Conservation (phyloP, 2,329 filamentous ascomycete species). For the Nigrograna mackinnonii region DNA sequence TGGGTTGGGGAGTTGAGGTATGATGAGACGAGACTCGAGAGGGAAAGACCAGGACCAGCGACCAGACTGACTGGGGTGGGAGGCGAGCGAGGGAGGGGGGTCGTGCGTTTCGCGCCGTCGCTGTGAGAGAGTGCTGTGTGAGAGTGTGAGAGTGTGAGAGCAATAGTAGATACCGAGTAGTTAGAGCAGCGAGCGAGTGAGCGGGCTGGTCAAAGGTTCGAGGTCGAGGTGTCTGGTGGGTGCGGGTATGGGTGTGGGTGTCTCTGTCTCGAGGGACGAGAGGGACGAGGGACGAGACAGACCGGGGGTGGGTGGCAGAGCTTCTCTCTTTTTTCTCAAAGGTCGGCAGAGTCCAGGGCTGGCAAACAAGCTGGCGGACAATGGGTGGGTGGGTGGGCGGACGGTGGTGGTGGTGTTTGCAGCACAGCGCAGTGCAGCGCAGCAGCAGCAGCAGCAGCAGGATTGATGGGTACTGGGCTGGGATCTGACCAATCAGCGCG, state of each 20-base stretch:
- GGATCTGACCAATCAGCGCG: background rate
- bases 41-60: background rate
- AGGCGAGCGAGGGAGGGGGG: background rate
- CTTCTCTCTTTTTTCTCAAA: background rate
- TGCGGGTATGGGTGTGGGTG: background rate
- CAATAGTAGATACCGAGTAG: background rate
- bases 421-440: background rate
- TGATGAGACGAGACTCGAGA: background rate
- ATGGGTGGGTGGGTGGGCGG: background rate
- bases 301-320: background rate
- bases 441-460: background rate
- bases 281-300: background rate
- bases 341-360: background rate
- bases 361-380: background rate
- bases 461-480: background rate
- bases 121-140: background rate
- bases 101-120: too few relatives aligned
- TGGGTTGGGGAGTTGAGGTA: background rate
- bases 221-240: background rate
- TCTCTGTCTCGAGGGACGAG: background rate
- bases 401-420: background rate
- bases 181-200: background rate
- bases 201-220: background rate
- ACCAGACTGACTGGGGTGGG: background rate
- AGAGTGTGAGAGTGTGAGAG: background rate